Percentiles rank a stretch among this genome's conserved stretches.
Evolutionary conservation across 2,329 filamentous ascomycete genomes (phyloP).

Genomic region (Cadophora luteo-olivacea): DNA sequence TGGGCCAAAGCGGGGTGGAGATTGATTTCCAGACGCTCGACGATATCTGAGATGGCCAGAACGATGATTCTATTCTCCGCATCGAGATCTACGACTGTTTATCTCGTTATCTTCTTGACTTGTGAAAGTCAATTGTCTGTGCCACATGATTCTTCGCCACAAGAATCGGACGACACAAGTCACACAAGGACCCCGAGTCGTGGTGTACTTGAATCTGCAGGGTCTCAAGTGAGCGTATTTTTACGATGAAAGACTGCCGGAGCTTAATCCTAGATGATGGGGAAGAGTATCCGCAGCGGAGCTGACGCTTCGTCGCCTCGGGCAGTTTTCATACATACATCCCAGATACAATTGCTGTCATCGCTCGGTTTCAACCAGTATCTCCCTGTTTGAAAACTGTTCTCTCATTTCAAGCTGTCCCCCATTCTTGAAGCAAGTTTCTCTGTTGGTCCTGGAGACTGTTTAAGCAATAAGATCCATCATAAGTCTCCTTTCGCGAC

Average conservation of each 20-base stretch:
- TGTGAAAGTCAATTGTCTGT: background rate
- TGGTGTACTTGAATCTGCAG: background rate
- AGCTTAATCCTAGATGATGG: slow-evolving; percentile 6
- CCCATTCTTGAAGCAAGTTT: background rate
- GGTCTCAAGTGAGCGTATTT: background rate
- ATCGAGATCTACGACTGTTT: background rate
- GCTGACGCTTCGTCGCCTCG: background rate
- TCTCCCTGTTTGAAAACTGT: background rate
- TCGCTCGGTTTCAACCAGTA: slow-evolving; percentile 5
- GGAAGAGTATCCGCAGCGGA: slow-evolving; percentile 5
- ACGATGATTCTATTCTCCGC: background rate
- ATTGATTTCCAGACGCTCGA: background rate
- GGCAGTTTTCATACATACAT: background rate
- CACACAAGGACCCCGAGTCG: background rate
- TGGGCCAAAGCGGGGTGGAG: slow-evolving; percentile 4
- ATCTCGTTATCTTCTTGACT: background rate
- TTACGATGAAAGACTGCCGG: background rate
- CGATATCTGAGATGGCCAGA: background rate
- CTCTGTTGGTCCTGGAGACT: background rate
- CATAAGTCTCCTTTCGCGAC: background rate
- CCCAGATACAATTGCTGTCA: background rate
- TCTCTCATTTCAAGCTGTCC: background rate
- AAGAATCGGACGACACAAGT: background rate
- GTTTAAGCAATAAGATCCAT: background rate
- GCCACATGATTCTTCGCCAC: background rate